Conservation (phyloP, 139 green algal genomes). For the Volvox reticuliferus region DNA sequence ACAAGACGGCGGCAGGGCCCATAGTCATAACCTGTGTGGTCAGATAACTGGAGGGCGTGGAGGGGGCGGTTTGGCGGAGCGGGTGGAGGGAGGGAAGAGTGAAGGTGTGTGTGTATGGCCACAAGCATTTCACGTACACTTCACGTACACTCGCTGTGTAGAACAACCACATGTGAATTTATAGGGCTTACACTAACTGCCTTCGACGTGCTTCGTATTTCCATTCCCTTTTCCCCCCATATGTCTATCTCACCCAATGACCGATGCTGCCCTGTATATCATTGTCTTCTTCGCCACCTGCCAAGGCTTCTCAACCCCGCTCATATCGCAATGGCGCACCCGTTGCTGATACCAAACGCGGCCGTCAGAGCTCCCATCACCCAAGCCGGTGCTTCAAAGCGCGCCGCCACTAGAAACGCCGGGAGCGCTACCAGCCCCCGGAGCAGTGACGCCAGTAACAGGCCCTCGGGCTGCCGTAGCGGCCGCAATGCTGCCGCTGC, state of each 20-base stretch:
- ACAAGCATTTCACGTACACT: too few relatives aligned
- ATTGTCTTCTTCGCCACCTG: too few relatives aligned
- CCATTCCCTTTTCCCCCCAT: too few relatives aligned
- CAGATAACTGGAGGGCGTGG: constrained; percentile 63
- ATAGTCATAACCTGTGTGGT: constrained; percentile 71
- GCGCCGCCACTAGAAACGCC: constrained; percentile 41
- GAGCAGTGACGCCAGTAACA: constrained; percentile 19
- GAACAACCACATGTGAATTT: too few relatives aligned
- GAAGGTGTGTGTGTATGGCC: constrained; percentile 19
- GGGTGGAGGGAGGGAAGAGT: background rate
- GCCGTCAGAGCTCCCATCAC: constrained; percentile 52
- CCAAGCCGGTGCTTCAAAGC: background rate
- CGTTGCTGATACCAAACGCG: constrained; percentile 60
- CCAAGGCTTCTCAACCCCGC: too few relatives aligned
- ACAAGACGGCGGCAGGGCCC: constrained; percentile 9
- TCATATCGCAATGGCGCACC: constrained; percentile 33
- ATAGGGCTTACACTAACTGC: too few relatives aligned
- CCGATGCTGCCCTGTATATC: too few relatives aligned
- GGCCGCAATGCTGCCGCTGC: background rate
- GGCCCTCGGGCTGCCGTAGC: background rate
- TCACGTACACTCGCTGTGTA: too few relatives aligned
- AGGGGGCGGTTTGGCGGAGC: too few relatives aligned
- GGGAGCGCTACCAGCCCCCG: constrained; percentile 44
- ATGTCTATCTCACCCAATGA: too few relatives aligned
- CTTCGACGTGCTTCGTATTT: too few relatives aligned